phyloP scores from a whole-genome alignment of 2,329 filamentous ascomycete genomes.

The Epichloe aotearoae region DNA sequence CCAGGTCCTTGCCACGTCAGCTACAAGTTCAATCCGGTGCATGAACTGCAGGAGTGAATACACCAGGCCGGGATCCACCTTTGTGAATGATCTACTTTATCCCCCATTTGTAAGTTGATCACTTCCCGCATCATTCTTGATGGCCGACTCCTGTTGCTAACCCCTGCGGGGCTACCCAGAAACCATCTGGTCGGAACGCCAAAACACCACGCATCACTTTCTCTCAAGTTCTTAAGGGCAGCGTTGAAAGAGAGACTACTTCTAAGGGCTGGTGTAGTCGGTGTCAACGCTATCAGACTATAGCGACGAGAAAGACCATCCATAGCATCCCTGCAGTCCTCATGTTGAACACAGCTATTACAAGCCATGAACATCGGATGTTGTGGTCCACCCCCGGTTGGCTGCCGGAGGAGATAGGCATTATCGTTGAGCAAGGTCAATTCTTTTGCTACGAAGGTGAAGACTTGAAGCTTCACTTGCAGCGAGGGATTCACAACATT shows the following conservation, averaged over 20 bases:
- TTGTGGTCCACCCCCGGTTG: conserved; percentile 85
- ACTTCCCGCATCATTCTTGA: neutral
- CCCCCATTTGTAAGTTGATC: conserved; percentile 30
- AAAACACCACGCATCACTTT: conserved; percentile 53
- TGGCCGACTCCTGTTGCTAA: neutral
- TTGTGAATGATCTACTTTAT: conserved; percentile 79
- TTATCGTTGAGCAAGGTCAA: conserved; percentile 81
- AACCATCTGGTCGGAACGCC: conserved; percentile 32
- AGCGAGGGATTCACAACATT: conserved; percentile 67
- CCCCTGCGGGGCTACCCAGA: conserved; percentile 19
- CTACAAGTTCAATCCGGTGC: conserved; percentile 65
- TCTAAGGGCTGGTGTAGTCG: conserved; percentile 87
- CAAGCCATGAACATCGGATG: conserved; percentile 56
- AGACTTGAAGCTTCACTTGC: conserved; percentile 67
- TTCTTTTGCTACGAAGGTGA: conserved; percentile 93
- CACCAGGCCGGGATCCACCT: conserved; percentile 62
- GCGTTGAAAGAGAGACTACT: conserved; percentile 78
- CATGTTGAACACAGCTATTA: conserved; percentile 73
- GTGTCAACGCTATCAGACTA: conserved; percentile 81
- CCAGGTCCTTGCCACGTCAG: conserved; percentile 51
- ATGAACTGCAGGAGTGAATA: conserved; percentile 81
- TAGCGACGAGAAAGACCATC: conserved; percentile 74
- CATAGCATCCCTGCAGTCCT: conserved; percentile 73
- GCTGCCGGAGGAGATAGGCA: conserved; percentile 85
- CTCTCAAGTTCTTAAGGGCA: conserved; percentile 82